These are phyloP conservation scores for Neurospora sp. DNA, from an alignment of 495 filamentous ascomycete genomes.

Conservation along the genomic window DNA sequence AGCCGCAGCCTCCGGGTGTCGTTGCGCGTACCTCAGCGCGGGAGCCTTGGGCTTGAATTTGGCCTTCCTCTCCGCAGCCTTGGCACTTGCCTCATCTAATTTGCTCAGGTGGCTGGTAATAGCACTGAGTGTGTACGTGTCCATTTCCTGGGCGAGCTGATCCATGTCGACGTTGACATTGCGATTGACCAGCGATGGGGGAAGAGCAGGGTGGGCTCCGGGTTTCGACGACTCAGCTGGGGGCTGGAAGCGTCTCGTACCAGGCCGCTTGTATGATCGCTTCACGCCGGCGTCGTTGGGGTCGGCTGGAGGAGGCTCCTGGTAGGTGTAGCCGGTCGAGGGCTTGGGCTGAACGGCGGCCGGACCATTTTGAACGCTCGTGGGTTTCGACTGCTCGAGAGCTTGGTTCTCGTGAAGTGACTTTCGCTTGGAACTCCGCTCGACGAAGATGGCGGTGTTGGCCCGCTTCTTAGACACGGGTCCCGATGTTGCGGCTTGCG, in stretches of 20 bases:
- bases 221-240: background rate
- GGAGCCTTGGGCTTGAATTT: conserved; percentile 38
- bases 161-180: conserved; percentile 32
- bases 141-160: conserved; percentile 37
- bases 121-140: conserved; percentile 37
- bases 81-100: conserved; percentile 21
- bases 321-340: background rate
- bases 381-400: background rate
- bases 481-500: conserved; percentile 9
- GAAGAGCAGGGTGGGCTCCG: conserved; percentile 18
- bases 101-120: conserved; percentile 34
- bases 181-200: conserved; percentile 30
- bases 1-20: conserved; percentile 30
- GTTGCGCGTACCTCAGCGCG: conserved; percentile 34
- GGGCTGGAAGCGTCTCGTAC: conserved; percentile 1
- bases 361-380: background rate
- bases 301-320: background rate
- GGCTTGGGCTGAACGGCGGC: background rate
- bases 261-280: conserved; percentile 13
- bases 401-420: background rate
- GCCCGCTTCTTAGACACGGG: conserved; percentile 27
- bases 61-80: conserved; percentile 6
- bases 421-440: conserved; percentile 28
- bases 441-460: conserved; percentile 36
- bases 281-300: background rate